Evolutionary conservation across 345 rosid genomes (phyloP).

Genomic region (Geranium rotundifolium): DNA sequence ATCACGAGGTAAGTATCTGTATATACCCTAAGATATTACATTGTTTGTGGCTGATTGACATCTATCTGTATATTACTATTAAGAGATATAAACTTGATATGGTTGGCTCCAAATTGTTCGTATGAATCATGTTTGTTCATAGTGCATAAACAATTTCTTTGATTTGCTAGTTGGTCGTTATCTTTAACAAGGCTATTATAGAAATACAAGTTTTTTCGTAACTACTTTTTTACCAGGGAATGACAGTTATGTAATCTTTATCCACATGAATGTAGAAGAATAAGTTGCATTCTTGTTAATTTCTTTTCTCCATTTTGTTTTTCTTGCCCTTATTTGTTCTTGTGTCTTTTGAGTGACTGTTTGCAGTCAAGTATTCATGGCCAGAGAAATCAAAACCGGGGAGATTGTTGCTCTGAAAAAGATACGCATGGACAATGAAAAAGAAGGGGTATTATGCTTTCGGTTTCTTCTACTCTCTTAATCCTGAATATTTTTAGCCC

Average conservation of each 20-base stretch:
- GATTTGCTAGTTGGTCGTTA: neutral
- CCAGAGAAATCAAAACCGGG: slow-evolving; percentile 70
- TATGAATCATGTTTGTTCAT: neutral
- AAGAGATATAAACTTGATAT: neutral
- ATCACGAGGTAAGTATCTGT: no score
- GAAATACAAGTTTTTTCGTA: neutral
- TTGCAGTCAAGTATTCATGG: slow-evolving; percentile 95
- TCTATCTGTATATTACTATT: neutral
- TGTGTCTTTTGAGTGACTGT: neutral
- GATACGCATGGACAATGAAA: slow-evolving; percentile 95
- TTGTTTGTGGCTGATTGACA: neutral
- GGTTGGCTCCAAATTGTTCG: neutral
- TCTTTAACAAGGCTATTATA: neutral
- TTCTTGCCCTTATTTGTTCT: neutral
- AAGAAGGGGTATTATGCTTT: slow-evolving; percentile 64
- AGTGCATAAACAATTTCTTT: neutral
- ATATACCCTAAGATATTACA: no score
- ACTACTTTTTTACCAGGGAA: neutral
- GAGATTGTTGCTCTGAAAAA: slow-evolving; percentile 93
- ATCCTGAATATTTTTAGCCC: neutral
- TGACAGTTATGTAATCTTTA: no score
- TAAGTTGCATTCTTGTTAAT: neutral
- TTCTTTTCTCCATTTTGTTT: neutral
- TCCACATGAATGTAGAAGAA: neutral
- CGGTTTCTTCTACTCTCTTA: neutral